Conservation (phyloP, 352 stramenopile species). For the Globisporangium spinosum region DNA sequence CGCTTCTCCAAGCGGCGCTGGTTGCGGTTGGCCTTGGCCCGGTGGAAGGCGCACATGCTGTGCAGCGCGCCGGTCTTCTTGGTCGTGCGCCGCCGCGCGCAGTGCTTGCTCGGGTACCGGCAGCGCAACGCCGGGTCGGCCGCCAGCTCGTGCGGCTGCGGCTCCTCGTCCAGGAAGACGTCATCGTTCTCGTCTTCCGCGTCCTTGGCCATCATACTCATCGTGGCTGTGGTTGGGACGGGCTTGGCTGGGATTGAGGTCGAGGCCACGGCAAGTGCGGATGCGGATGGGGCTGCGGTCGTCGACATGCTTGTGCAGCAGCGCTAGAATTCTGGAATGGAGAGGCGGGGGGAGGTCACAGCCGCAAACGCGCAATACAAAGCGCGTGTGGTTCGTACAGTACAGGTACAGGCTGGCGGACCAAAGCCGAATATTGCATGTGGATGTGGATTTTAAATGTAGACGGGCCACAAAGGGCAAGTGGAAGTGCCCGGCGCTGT, state of each 20-base stretch:
- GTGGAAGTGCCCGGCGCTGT: neutral
- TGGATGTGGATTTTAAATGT: neutral
- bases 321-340: slow-evolving; percentile 7
- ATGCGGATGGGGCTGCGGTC: neutral
- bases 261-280: neutral
- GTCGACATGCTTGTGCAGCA: neutral
- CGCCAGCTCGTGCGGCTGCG: slow-evolving; percentile 36
- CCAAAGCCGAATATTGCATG: neutral
- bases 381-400: neutral
- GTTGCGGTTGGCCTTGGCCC: slow-evolving; percentile 17
- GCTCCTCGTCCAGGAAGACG: slow-evolving; percentile 28
- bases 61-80: slow-evolving; percentile 16
- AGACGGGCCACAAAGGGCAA: neutral
- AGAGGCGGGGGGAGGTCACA: neutral
- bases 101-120: slow-evolving; percentile 17
- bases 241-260: slow-evolving; percentile 1
- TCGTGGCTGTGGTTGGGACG: neutral
- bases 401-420: neutral
- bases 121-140: slow-evolving; percentile 21
- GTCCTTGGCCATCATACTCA: neutral
- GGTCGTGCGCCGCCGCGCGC: slow-evolving; percentile 6
- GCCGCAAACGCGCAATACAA: neutral
- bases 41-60: slow-evolving; percentile 16
- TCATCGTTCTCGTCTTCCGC: slow-evolving; percentile 26
- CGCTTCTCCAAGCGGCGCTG: slow-evolving; percentile 17